These are phyloP conservation scores for Amauroascus niger DNA, from an alignment of 2,329 filamentous ascomycete genomes.

Conservation along the genomic window DNA sequence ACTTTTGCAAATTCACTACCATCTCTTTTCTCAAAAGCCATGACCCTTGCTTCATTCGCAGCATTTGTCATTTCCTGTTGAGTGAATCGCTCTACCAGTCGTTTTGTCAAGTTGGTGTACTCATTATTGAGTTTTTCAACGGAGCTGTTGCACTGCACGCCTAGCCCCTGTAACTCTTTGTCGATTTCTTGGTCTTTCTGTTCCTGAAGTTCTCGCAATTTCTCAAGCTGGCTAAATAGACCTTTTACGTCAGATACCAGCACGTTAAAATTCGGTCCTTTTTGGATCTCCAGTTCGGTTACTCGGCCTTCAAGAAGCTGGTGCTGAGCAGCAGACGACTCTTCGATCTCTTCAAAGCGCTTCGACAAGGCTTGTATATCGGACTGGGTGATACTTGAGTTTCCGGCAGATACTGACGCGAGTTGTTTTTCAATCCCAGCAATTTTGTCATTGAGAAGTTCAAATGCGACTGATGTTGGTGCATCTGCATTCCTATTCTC, in stretches of 20 bases:
- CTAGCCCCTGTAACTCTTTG: slow-evolving; percentile 4
- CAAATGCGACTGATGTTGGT: background rate
- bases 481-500: background rate
- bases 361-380: background rate
- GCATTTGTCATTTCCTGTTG: background rate
- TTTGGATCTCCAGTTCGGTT: background rate
- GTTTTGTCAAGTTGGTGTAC: background rate
- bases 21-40: background rate
- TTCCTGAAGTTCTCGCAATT: slow-evolving; percentile 7
- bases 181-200: slow-evolving; percentile 3
- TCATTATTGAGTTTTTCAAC: background rate
- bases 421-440: background rate
- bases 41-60: background rate
- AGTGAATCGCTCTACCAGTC: background rate
- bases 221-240: slow-evolving; percentile 7
- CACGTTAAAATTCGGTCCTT: background rate
- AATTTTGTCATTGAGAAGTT: background rate
- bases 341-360: background rate
- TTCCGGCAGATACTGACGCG: background rate
- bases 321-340: background rate
- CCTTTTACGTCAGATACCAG: slow-evolving; percentile 6
- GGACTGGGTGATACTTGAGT: background rate
- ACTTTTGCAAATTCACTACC: background rate
- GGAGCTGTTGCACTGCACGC: background rate
- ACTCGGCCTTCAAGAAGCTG: slow-evolving; percentile 3